phyloP scores from a whole-genome alignment of 179 eudicot species.

The Beta corolliflora region DNA sequence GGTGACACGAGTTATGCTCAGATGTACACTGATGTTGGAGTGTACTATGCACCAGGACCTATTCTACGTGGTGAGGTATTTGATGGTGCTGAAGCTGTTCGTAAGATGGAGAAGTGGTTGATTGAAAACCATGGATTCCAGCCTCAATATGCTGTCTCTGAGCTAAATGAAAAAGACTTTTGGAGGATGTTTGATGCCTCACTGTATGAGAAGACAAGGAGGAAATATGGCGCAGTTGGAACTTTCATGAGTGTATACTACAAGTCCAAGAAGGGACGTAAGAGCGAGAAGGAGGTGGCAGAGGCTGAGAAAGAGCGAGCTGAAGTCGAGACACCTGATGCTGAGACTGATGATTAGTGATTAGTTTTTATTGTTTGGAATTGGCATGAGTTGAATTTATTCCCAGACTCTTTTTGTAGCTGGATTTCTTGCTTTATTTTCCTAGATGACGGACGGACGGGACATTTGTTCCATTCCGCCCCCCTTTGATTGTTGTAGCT shows the following conservation, averaged over 20 bases:
- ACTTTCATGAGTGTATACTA: constrained; percentile 96
- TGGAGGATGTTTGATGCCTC: constrained; percentile 94
- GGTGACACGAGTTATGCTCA: constrained; percentile 86
- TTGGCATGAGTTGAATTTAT: background rate
- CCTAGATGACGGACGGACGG: no score
- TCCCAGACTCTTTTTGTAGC: background rate
- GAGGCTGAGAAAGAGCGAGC: constrained; percentile 89
- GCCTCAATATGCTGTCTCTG: constrained; percentile 88
- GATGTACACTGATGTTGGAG: constrained; percentile 95
- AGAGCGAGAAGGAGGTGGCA: constrained; percentile 91
- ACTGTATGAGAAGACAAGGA: constrained; percentile 76
- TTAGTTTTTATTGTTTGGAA: background rate
- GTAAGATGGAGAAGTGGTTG: constrained; percentile 76
- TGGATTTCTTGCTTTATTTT: background rate
- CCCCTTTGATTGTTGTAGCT: background rate
- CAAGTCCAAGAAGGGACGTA: constrained; percentile 93
- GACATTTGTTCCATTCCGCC: no score
- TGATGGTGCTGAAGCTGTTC: constrained; percentile 80
- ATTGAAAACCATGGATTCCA: constrained; percentile 87
- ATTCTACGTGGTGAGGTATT: constrained; percentile 91
- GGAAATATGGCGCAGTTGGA: constrained; percentile 84
- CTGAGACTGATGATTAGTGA: constrained; percentile 41
- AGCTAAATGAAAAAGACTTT: constrained; percentile 78
- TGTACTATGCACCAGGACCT: constrained; percentile 90
- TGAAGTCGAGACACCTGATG: constrained; percentile 64